A percentile compares a stretch with the other conserved stretches of the same genome.
Conservation (phyloP, 192 early-diverging fungal species). For the Entomortierella parvispora region DNA sequence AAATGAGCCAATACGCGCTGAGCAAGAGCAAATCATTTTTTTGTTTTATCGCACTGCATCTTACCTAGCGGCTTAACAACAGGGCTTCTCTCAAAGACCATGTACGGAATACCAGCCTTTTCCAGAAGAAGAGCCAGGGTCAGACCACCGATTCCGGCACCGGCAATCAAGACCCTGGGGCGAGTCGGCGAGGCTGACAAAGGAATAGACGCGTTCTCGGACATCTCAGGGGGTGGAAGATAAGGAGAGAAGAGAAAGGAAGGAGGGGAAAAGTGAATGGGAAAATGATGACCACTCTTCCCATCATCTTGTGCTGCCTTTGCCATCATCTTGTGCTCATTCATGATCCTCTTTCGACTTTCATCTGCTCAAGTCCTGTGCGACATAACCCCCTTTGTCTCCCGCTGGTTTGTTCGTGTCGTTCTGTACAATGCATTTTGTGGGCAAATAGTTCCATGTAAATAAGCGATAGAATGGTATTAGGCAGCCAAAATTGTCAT, state of each 20-base stretch:
- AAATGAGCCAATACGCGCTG: neutral
- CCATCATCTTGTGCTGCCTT: too few species aligned
- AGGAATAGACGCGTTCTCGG: neutral
- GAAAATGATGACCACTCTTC: neutral
- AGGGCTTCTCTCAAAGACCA: constrained; percentile 19
- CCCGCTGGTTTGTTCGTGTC: too few species aligned
- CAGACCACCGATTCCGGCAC: constrained; percentile 23
- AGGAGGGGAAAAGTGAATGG: neutral
- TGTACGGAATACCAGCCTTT: constrained; percentile 10
- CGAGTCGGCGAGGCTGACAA: neutral
- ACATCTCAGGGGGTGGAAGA: too few species aligned
- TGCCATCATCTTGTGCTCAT: too few species aligned
- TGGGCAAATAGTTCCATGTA: too few species aligned
- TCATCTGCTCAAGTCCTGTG: too few species aligned
- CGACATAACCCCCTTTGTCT: too few species aligned
- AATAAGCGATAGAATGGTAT: too few species aligned
- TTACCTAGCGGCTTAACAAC: constrained; percentile 26
- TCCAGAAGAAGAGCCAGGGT: constrained; percentile 17
- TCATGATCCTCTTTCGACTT: too few species aligned
- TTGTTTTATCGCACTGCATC: neutral
- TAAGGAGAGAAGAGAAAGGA: neutral
- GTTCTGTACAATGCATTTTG: too few species aligned
- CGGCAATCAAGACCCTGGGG: constrained; percentile 24
- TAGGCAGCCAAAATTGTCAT: too few species aligned
- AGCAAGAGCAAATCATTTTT: neutral